Evolutionary conservation across 176 grass and related monocot species (phyloP).

Genomic region (Carex pumila): DNA sequence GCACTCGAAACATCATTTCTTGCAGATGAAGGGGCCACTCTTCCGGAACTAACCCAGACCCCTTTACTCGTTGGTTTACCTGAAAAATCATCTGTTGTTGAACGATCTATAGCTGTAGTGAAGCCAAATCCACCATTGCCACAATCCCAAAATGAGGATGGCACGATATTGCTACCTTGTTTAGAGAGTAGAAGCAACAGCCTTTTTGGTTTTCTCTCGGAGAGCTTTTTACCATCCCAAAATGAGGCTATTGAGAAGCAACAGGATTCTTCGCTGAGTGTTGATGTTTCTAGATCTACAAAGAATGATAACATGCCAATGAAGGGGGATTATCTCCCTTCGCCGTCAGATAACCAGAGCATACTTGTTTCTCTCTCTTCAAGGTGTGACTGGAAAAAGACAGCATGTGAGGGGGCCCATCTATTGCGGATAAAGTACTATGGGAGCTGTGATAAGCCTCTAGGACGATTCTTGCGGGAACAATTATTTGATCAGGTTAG

Average conservation of each 20-base stretch:
- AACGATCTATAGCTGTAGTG: conserved; percentile 66
- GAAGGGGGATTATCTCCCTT: conserved; percentile 60
- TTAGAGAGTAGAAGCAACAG: conserved; percentile 5
- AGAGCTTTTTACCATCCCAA: conserved; percentile 20
- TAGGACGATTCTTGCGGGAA: conserved; percentile 85
- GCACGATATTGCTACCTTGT: not conserved
- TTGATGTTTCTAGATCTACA: conserved; percentile 12
- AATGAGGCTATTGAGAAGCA: conserved; percentile 2
- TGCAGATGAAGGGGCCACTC: conserved; percentile 95
- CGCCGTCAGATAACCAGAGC: conserved; percentile 92
- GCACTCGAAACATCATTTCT: conserved; percentile 98
- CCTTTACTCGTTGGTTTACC: conserved; percentile 87
- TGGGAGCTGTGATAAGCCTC: conserved; percentile 78
- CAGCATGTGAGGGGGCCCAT: conserved; percentile 72
- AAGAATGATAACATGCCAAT: conserved; percentile 27
- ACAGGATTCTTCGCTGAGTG: not conserved
- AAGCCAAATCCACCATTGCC: conserved; percentile 5
- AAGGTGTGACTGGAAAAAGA: conserved; percentile 75
- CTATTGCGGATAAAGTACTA: conserved; percentile 98
- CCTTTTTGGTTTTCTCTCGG: conserved; percentile 20
- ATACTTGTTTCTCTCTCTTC: conserved; percentile 97
- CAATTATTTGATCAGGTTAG: conserved; percentile 97
- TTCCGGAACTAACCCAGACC: conserved; percentile 82
- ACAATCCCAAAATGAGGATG: not conserved
- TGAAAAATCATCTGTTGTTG: conserved; percentile 67